A percentile compares a stretch with the other conserved stretches of the same genome.
These are phyloP conservation scores for Tothia fuscella DNA, from an alignment of 2,329 filamentous ascomycete species.

Conservation along the genomic window DNA sequence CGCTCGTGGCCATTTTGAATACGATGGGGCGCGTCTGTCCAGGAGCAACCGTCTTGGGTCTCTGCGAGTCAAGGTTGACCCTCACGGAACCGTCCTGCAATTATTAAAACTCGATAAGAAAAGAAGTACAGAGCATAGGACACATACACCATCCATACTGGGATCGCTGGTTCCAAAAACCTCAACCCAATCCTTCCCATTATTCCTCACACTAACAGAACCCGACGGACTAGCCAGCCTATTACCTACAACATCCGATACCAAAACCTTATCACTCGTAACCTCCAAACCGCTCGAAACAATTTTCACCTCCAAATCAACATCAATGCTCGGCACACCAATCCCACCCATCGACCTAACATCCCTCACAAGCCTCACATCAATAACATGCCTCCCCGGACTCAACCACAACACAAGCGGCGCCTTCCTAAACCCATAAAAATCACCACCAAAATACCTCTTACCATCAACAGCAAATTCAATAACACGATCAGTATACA, in stretches of 20 bases:
- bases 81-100: too few relatives aligned
- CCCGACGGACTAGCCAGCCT: conserved; percentile 34
- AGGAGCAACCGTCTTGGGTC: neutral
- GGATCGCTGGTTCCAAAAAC: conserved; percentile 21
- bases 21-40: conserved; percentile 11
- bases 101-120: too few relatives aligned
- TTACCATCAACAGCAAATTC: conserved; percentile 41
- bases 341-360: conserved; percentile 44
- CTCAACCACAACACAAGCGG: conserved; percentile 38
- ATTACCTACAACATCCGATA: conserved; percentile 40
- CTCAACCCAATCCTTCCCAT: conserved; percentile 22
- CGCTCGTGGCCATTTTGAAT: conserved; percentile 8
- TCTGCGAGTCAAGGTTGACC: too few relatives aligned
- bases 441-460: conserved; percentile 46
- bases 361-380: conserved; percentile 43
- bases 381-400: conserved; percentile 39
- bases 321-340: conserved; percentile 33
- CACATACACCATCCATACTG: neutral
- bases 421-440: conserved; percentile 39
- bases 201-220: conserved; percentile 40
- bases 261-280: conserved; percentile 26
- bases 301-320: conserved; percentile 25
- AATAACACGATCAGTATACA: conserved; percentile 37
- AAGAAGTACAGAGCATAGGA: too few relatives aligned
- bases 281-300: conserved; percentile 20